A percentile compares a stretch with the other conserved stretches of the same genome.
Evolutionary conservation across 805 yeast species (phyloP).

Genomic region (Jamesozyma lodderae): DNA sequence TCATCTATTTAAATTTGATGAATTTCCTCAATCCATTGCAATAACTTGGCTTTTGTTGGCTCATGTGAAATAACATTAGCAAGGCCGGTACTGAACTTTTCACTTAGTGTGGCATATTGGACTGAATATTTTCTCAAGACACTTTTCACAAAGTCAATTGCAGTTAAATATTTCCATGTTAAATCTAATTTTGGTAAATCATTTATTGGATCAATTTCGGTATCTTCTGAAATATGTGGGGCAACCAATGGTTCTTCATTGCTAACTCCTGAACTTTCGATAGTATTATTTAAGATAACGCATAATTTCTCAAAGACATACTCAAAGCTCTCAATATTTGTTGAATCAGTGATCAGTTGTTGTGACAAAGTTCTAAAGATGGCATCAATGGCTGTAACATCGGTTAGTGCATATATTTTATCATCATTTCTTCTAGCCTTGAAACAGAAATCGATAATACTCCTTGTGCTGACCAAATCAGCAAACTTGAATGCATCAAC

Average conservation of each 20-base stretch:
- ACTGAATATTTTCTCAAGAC: slow-evolving; percentile 37
- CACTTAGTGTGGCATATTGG: slow-evolving; percentile 31
- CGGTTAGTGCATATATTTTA: slow-evolving; percentile 33
- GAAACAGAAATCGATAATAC: slow-evolving; percentile 39
- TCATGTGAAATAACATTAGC: slow-evolving; percentile 27
- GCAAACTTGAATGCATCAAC: slow-evolving; percentile 42
- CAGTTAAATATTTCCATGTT: slow-evolving; percentile 36
- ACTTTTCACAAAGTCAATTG: slow-evolving; percentile 33
- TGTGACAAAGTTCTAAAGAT: slow-evolving; percentile 32
- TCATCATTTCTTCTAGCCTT: slow-evolving; percentile 12
- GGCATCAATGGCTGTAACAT: slow-evolving; percentile 39
- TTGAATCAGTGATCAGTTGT: slow-evolving; percentile 12
- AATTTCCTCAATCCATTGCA: slow-evolving; percentile 31
- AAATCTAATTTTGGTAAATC: slow-evolving; percentile 30
- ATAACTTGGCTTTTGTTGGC: slow-evolving; percentile 23
- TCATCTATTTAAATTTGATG: slow-evolving; percentile 11
- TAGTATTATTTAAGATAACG: slow-evolving; percentile 14
- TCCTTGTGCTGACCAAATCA: slow-evolving; percentile 34
- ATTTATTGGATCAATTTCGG: slow-evolving; percentile 14
- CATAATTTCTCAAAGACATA: slow-evolving; percentile 24
- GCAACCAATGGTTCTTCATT: slow-evolving; percentile 11
- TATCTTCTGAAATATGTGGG: slow-evolving; percentile 17
- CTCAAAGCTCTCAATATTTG: slow-evolving; percentile 23
- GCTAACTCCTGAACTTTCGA: slow-evolving; percentile 13
- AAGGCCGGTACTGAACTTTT: slow-evolving; percentile 30